Base-by-base conservation (phyloP, 257 asterid species). In the Nicotiana tomentosiformis region DNA sequence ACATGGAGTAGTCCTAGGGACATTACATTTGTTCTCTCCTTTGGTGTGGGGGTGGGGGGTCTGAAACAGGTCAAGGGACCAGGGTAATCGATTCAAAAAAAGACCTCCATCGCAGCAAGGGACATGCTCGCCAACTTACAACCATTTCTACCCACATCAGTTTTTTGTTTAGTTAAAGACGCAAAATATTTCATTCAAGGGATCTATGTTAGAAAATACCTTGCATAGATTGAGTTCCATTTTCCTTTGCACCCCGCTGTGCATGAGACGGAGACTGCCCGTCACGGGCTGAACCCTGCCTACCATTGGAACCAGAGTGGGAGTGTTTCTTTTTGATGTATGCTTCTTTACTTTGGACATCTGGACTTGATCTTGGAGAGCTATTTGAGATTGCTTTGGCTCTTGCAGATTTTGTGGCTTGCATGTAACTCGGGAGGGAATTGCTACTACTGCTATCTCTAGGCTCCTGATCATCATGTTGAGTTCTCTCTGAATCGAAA, bases 311-410 rank as follows among this genome's bases (percentile, higher is more conserved):
- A 66, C 92, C 96, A 67, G 98, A 96, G 77, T 94, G 77, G 18
- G 98, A 96, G 43, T 91, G 98, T 56, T 98, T 91, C 92, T 94
- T 96, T 87, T 89, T 95, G 53, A 90, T 69, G 85, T 82, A 83
- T 46, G 81, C 76, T 60, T 96, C 98, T 89, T 93, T 96, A 81
- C 90, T 97, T 35, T 87, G 91, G 87, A 90, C 89, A 82, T 96
- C 99, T 15, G 99, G 99, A 86, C 98, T 96, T 58, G 98, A 95
- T 84, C 93, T 93, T 10, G 98, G 99, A 43, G 98, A 96, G 76
- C 87, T 90, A 87, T 81, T 88, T 18, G 92, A 84, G 78, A 94
- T 87, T 78, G 93, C 94, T 90, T 96, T 96, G 77, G 98, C 98
- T 87, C 88, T 95, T 80, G 99, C 99, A 82, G 99, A 94, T 86